phyloP scores from a whole-genome alignment of 202 grass and related monocot species.

The Saccharum hybrid region DNA sequence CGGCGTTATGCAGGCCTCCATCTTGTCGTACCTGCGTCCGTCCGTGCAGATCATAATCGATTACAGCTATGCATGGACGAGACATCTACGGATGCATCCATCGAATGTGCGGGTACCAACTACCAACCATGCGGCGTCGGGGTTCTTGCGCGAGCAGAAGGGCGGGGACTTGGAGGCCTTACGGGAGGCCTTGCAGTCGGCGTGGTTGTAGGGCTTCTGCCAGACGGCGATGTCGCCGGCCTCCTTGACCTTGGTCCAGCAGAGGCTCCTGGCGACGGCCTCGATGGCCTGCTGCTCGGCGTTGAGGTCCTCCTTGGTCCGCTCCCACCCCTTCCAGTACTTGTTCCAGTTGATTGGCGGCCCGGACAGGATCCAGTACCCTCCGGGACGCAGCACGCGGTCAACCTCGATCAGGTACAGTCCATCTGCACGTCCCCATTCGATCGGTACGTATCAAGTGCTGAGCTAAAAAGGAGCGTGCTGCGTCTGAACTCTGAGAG shows the following conservation, averaged over 20 bases:
- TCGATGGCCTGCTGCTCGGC: slow-evolving; percentile 84
- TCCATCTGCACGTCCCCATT: slow-evolving; percentile 56
- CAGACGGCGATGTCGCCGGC: slow-evolving; percentile 84
- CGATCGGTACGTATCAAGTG: background rate
- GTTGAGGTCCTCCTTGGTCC: slow-evolving; percentile 79
- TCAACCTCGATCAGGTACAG: slow-evolving; percentile 88
- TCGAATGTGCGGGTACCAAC: no score
- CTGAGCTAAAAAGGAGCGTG: slow-evolving; percentile 1
- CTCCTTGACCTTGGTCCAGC: slow-evolving; percentile 95
- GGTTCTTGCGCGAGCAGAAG: slow-evolving; percentile 62
- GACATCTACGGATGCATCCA: background rate
- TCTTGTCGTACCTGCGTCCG: slow-evolving; percentile 75
- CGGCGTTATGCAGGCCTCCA: slow-evolving; percentile 79
- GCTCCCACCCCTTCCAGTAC: slow-evolving; percentile 89
- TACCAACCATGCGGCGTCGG: slow-evolving; percentile 71
- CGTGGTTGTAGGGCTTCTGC: slow-evolving; percentile 85
- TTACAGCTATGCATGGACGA: slow-evolving; percentile 26
- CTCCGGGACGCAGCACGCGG: slow-evolving; percentile 79
- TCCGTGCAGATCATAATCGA: background rate
- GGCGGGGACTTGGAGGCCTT: slow-evolving; percentile 59
- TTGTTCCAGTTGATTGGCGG: slow-evolving; percentile 88
- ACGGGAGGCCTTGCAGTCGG: slow-evolving; percentile 55
- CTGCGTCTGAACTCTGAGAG: background rate
- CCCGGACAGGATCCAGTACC: slow-evolving; percentile 88
- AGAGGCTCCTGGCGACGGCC: slow-evolving; percentile 63